phyloP scores from a whole-genome alignment of 768 basidiomycete genomes.

The Leccinum disarticulatum region DNA sequence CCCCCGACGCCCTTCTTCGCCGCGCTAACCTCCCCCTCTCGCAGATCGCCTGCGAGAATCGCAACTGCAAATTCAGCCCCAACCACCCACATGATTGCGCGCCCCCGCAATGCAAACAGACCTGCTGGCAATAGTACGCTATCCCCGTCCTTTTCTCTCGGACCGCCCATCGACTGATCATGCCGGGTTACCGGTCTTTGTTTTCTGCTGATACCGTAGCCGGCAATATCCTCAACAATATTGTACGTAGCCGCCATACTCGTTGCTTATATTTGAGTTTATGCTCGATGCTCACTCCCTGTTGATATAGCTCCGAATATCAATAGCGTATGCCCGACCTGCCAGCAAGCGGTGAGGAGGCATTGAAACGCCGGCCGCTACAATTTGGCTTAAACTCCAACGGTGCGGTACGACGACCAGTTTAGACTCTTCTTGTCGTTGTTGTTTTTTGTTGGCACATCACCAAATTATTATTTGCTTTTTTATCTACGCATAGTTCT shows the following conservation, averaged over 20 bases:
- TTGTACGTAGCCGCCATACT: constrained; percentile 30
- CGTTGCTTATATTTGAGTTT: background rate
- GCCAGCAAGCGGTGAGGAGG: constrained; percentile 30
- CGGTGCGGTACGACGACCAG: background rate
- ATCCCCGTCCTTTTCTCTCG: background rate
- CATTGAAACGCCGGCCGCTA: constrained; percentile 16
- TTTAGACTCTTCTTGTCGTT: constrained; percentile 9
- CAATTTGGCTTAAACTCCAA: background rate
- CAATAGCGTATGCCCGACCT: constrained; percentile 42
- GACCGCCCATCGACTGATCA: background rate
- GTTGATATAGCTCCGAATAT: constrained; percentile 40
- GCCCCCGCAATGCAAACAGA: constrained; percentile 42
- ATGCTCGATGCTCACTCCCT: background rate
- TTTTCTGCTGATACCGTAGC: constrained; percentile 23
- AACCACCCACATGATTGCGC: constrained; percentile 45
- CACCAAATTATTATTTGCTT: constrained; percentile 21
- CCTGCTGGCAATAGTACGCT: constrained; percentile 50
- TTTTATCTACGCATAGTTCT: constrained; percentile 25
- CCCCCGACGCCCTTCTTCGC: background rate
- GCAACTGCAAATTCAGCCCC: constrained; percentile 55
- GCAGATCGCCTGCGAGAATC: constrained; percentile 47
- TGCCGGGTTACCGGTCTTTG: background rate
- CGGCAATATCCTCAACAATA: constrained; percentile 48
- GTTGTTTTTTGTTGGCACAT: constrained; percentile 15
- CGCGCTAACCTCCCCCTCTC: constrained; percentile 7